Conservation (phyloP, 169 alveolate genomes). For the Plasmodium chabaudi region DNA sequence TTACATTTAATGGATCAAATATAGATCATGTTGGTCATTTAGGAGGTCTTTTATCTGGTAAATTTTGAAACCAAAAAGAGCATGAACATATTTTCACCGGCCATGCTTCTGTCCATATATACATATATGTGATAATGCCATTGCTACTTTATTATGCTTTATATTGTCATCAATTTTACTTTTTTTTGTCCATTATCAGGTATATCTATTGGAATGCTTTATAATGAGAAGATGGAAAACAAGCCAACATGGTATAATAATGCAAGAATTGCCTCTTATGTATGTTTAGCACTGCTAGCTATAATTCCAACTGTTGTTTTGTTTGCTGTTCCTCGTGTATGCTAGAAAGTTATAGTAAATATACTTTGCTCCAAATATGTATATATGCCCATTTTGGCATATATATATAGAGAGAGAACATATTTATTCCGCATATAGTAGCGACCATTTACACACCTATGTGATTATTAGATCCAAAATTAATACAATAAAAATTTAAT, state of each 20-base stretch:
- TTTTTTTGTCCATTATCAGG: slow-evolving; percentile 76
- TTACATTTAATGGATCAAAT: slow-evolving; percentile 85
- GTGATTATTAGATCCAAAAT: neutral
- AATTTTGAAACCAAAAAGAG: neutral
- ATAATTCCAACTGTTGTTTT: slow-evolving; percentile 50
- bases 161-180: neutral
- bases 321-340: slow-evolving; percentile 40
- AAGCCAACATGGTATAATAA: slow-evolving; percentile 85
- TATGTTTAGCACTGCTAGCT: slow-evolving; percentile 30
- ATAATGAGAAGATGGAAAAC: slow-evolving; percentile 80
- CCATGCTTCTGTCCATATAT: slow-evolving; percentile 3
- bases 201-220: slow-evolving; percentile 81
- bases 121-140: neutral
- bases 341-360: slow-evolving; percentile 6
- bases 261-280: slow-evolving; percentile 63
- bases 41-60: slow-evolving; percentile 88
- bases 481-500: neutral
- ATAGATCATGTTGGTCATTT: slow-evolving; percentile 89
- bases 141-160: neutral
- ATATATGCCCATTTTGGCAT: slow-evolving; percentile 1
- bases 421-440: too few species aligned
- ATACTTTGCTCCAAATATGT: neutral
- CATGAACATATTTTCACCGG: neutral
- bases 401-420: too few species aligned
- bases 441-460: neutral